phyloP scores from a whole-genome alignment of 2,329 filamentous ascomycete genomes.

The Emergomyces africanus region DNA sequence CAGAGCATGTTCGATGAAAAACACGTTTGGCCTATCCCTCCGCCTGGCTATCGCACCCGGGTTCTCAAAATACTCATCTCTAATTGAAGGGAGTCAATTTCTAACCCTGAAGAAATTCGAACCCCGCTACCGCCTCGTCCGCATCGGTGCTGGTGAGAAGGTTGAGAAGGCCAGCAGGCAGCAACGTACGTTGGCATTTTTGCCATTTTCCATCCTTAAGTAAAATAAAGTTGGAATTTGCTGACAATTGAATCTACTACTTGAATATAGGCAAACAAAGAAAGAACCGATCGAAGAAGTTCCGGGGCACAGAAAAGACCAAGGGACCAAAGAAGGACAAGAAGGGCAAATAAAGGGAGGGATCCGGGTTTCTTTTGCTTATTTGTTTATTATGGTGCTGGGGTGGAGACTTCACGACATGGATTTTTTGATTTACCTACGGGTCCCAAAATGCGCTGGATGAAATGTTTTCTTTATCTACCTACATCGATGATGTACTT shows the following conservation, averaged over 20 bases:
- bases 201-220: constrained; percentile 4
- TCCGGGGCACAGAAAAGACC: constrained; percentile 94
- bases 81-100: constrained; percentile 59
- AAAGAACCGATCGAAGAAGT: constrained; percentile 99
- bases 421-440: constrained; percentile 7
- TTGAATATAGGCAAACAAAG: constrained; percentile 80
- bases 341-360: constrained; percentile 49
- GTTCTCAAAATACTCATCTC: constrained; percentile 61
- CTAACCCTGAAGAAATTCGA: constrained; percentile 99
- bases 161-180: constrained; percentile 96
- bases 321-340: constrained; percentile 93
- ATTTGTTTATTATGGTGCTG: constrained; percentile 3
- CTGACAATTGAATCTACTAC: constrained; percentile 8
- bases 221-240: background rate
- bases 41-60: constrained; percentile 55
- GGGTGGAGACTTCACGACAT: constrained; percentile 8
- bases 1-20: constrained; percentile 51
- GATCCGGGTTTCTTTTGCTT: background rate
- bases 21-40: constrained; percentile 45
- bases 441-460: constrained; percentile 8
- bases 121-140: constrained; percentile 92
- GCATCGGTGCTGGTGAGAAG: constrained; percentile 86
- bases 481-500: constrained; percentile 11
- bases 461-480: constrained; percentile 7
- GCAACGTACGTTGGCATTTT: constrained; percentile 68